These are phyloP conservation scores for Aureoboletus auriporus DNA, from an alignment of 768 basidiomycete genomes.

Conservation along the genomic window DNA sequence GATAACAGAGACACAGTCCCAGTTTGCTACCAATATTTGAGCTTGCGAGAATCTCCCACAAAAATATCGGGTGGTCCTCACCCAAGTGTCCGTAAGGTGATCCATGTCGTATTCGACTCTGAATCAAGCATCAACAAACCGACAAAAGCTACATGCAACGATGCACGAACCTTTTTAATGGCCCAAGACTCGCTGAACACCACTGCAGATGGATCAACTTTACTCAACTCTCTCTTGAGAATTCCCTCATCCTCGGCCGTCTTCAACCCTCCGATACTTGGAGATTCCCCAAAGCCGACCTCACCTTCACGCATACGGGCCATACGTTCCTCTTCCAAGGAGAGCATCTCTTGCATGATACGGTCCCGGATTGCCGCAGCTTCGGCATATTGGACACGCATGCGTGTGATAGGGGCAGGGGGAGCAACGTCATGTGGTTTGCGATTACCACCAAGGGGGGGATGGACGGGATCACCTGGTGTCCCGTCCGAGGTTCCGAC, in stretches of 20 bases:
- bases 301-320: constrained; percentile 82
- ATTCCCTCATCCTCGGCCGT: constrained; percentile 90
- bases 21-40: constrained; percentile 46
- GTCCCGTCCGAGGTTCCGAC: constrained; percentile 16
- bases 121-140: constrained; percentile 2
- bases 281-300: constrained; percentile 50
- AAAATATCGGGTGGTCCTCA: constrained; percentile 28
- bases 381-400: constrained; percentile 76
- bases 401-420: constrained; percentile 42
- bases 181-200: constrained; percentile 96
- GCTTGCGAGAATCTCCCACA: constrained; percentile 3
- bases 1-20: constrained; percentile 94
- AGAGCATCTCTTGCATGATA: constrained; percentile 98
- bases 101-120: constrained; percentile 83
- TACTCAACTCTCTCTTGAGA: constrained; percentile 88
- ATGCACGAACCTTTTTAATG: constrained; percentile 71
- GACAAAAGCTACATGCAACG: not conserved
- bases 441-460: constrained; percentile 25
- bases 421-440: constrained; percentile 23
- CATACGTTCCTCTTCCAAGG: constrained; percentile 96
- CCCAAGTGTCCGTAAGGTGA: constrained; percentile 97
- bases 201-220: constrained; percentile 91
- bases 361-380: constrained; percentile 88
- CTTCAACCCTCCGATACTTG: constrained; percentile 46
- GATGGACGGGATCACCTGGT: constrained; percentile 28